These are phyloP conservation scores for Jaltomata sinuosa DNA, from an alignment of 257 asterid species.

Conservation along the genomic window DNA sequence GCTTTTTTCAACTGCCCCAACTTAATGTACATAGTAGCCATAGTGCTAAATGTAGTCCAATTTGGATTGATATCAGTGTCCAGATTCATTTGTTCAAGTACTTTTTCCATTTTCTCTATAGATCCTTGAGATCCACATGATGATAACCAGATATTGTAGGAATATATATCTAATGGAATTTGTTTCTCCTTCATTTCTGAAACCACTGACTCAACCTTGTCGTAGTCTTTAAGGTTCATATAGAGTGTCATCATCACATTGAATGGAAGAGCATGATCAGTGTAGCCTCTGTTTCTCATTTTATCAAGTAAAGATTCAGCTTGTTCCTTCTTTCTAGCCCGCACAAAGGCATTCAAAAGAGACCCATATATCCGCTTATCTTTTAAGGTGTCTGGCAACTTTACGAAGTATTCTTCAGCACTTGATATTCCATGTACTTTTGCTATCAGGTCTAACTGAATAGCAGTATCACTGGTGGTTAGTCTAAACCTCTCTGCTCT, in stretches of 20 bases:
- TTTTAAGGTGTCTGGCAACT: conserved; percentile 55
- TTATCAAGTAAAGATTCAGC: conserved; percentile 66
- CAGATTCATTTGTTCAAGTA: conserved; percentile 47
- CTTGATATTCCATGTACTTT: conserved; percentile 70
- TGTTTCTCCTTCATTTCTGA: conserved; percentile 59
- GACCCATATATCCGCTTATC: conserved; percentile 80
- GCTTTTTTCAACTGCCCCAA: conserved; percentile 51
- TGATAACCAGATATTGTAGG: conserved; percentile 84
- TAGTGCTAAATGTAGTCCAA: conserved; percentile 85
- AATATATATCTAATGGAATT: conserved; percentile 44
- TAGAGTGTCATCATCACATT: conserved; percentile 93
- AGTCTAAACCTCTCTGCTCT: conserved; percentile 55
- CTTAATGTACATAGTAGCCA: conserved; percentile 71
- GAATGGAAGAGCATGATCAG: conserved; percentile 54
- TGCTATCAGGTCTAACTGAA: conserved; percentile 77
- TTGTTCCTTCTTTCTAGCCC: conserved; percentile 50
- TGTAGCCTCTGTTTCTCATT: conserved; percentile 51
- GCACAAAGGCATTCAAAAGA: conserved; percentile 72
- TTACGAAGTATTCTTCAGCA: conserved; percentile 69
- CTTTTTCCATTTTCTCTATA: conserved; percentile 62
- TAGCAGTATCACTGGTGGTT: conserved; percentile 79
- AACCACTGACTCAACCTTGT: conserved; percentile 44
- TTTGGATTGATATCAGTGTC: conserved; percentile 50
- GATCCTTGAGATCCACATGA: conserved; percentile 54
- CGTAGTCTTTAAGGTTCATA: conserved; percentile 48